phyloP scores from a whole-genome alignment of 257 asterid species.

The Solanum bulbocastanum region DNA sequence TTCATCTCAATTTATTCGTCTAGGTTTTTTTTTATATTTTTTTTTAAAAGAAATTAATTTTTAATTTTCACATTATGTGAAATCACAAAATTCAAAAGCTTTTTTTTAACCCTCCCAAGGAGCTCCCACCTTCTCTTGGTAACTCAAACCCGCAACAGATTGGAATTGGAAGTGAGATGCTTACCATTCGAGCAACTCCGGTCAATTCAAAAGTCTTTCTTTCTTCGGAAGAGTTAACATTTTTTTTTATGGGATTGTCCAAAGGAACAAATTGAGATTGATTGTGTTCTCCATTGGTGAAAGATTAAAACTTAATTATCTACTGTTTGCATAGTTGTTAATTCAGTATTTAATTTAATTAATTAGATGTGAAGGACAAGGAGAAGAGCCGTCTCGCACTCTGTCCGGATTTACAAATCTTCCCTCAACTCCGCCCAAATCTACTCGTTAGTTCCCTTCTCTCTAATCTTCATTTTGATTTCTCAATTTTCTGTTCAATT shows the following conservation, averaged over 20 bases:
- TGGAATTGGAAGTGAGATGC: too few species aligned
- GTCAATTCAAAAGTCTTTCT: too few species aligned
- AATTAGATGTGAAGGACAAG: background rate
- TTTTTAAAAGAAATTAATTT: too few species aligned
- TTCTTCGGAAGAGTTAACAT: too few species aligned
- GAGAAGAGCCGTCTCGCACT: background rate
- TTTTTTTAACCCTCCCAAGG: too few species aligned
- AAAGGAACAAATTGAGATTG: background rate
- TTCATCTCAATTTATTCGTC: background rate
- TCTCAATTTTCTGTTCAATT: background rate
- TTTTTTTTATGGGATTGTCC: background rate
- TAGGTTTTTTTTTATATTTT: fast-evolving
- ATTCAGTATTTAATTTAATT: background rate
- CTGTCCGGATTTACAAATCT: background rate
- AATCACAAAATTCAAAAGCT: background rate
- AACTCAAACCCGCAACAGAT: too few species aligned
- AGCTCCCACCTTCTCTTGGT: too few species aligned
- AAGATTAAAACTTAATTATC: background rate
- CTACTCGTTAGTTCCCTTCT: background rate
- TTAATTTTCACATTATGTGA: fast-evolving
- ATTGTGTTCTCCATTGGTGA: background rate
- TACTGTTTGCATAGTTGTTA: background rate
- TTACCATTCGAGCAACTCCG: too few species aligned
- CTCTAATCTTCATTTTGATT: background rate
- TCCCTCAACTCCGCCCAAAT: background rate